Evolutionary conservation across 1,284 basidiomycete genomes (phyloP), one percentile per base, ranked within the genome.

Genomic region (Neotropicomus parvogracilis): DNA sequence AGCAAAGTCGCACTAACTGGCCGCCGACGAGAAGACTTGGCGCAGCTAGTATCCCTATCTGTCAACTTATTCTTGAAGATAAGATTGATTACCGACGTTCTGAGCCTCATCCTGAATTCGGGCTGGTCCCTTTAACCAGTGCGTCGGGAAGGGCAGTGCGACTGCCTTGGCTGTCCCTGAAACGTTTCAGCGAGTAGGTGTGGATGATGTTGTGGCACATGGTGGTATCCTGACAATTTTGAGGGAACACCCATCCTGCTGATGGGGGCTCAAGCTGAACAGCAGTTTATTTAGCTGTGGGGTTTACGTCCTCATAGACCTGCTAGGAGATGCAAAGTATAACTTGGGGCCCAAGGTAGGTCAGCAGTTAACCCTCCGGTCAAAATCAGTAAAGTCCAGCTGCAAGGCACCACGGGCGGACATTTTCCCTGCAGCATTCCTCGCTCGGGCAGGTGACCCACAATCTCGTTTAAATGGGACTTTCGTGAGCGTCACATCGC

Each of bases 1-100:
- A 57, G 73, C 72, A 4, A 71, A 70, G 52, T 66, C 63, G 37
- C 76, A 72, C 54, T 74, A 60, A 57, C 59, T 67, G 35, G 72
- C 75, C 44, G 69, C 71, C 10, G 59, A 60, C 48, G 70, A 70
- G n/a, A 49, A 39, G n/a, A 17, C 26, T 40, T 19, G 28, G 13
- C 13, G 38, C 27, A 6, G 19, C 27, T 19, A 32, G 6, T 37
- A 14, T 40, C 21, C 12, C n/a, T 39, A 33, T 26, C 6, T 24
- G 24, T 38, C n/a, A 2, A 14, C 5, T 6, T 19, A 13, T 43
- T 47, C 32, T 39, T 34, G 41, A 44, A 42, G 34, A 54, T 39
- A 36, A 16, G 40, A 28, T 28, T 28, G 28, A 33, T 39, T 19
- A 29, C 12, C n/a, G 39, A 20, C 29, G 33, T 19, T 33, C 24